Conservation (phyloP, 2,329 filamentous ascomycete species). For the Aspergillus sojae region DNA sequence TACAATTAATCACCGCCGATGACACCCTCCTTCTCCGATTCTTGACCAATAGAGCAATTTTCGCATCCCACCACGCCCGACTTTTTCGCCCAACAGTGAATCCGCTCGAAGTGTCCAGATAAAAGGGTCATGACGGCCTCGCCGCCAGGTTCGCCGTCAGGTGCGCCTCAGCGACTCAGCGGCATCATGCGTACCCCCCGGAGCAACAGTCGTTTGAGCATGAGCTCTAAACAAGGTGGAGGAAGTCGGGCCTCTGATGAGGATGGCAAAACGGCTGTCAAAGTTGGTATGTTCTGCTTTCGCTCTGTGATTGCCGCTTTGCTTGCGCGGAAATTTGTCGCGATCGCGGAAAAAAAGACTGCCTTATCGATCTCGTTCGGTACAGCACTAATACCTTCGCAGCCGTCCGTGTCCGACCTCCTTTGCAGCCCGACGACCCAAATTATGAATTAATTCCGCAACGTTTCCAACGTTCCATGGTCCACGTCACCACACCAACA, state of each 20-base stretch:
- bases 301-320: background rate
- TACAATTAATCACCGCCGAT: conserved; percentile 17
- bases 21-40: conserved; percentile 16
- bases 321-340: conserved; percentile 1
- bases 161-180: conserved; percentile 70
- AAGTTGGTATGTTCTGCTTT: conserved; percentile 75
- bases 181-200: conserved; percentile 75
- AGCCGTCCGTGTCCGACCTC: conserved; percentile 93
- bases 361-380: background rate
- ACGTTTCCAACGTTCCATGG: conserved; percentile 89
- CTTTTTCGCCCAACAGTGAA: conserved; percentile 12
- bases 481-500: conserved; percentile 83
- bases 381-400: conserved; percentile 22
- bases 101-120: conserved; percentile 9
- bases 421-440: conserved; percentile 79
- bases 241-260: conserved; percentile 87
- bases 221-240: conserved; percentile 70
- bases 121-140: conserved; percentile 63
- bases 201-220: conserved; percentile 84
- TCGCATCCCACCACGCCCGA: conserved; percentile 9
- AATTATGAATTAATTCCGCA: conserved; percentile 95
- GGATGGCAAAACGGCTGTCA: conserved; percentile 86
- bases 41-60: conserved; percentile 15
- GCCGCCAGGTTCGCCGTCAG: conserved; percentile 68
- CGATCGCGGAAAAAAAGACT: conserved; percentile 8